A percentile compares a stretch with the other conserved stretches of the same genome.
Conservation (phyloP, 495 filamentous ascomycete species). For the Talaromyces adpressus region DNA sequence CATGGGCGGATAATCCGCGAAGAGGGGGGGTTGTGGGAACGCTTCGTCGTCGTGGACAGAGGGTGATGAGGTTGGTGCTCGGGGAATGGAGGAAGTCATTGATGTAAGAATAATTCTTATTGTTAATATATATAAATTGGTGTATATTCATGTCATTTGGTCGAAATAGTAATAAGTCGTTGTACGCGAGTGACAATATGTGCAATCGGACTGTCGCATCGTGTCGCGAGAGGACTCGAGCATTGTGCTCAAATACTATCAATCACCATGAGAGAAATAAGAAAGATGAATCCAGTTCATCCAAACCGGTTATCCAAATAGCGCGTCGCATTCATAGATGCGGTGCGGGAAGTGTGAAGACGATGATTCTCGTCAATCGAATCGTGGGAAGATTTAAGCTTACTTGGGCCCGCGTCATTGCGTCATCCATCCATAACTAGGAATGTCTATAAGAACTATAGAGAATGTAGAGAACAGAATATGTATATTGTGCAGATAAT, state of each 20-base stretch:
- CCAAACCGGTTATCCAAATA: not conserved
- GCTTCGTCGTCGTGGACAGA: not conserved
- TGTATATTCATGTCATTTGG: not conserved
- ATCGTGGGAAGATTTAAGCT: not conserved
- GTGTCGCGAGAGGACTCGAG: not conserved
- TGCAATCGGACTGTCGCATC: not conserved
- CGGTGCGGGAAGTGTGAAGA: not conserved
- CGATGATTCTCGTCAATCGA: not conserved
- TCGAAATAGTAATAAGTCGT: not conserved
- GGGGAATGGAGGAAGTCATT: not conserved
- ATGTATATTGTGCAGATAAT: conserved; percentile 4
- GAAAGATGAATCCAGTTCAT: not conserved
- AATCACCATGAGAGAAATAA: not conserved
- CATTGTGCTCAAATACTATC: not conserved
- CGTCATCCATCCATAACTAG: not conserved
- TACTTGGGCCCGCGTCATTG: not conserved
- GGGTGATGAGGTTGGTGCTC: conserved; percentile 6
- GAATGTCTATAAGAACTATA: not conserved
- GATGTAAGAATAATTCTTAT: not conserved
- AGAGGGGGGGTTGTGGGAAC: not conserved
- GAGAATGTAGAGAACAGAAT: too few relatives aligned
- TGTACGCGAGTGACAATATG: not conserved
- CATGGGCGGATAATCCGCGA: conserved; percentile 46
- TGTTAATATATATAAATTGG: not conserved
- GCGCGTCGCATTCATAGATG: not conserved